phyloP scores from a whole-genome alignment of 148 eudicot species.

The Euryodendron excelsum region DNA sequence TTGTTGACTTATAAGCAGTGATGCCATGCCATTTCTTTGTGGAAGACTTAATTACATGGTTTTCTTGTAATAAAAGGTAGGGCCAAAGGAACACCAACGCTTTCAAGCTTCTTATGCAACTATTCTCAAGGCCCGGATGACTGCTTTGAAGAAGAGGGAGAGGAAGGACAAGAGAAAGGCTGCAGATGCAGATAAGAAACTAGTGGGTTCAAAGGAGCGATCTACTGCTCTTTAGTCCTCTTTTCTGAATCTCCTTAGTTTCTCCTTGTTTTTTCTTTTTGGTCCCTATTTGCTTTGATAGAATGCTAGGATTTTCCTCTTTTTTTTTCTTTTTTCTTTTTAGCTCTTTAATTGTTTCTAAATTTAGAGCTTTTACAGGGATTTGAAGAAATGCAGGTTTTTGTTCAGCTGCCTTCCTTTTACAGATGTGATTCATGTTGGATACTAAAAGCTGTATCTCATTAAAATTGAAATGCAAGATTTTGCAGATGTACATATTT shows the following conservation, averaged over 20 bases:
- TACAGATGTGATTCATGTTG: no score
- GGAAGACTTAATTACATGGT: background rate
- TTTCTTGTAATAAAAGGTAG: constrained; percentile 47
- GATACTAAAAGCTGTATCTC: no score
- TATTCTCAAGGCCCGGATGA: constrained; percentile 87
- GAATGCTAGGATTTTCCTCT: background rate
- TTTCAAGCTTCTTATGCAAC: constrained; percentile 92
- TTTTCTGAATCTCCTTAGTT: background rate
- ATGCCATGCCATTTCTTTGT: background rate
- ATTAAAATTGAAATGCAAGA: no score
- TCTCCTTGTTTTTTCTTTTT: background rate
- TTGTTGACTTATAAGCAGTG: background rate
- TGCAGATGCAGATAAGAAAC: no score
- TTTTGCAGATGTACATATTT: no score
- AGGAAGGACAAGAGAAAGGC: constrained; percentile 79
- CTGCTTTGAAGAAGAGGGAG: constrained; percentile 88
- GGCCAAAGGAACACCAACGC: constrained; percentile 80
- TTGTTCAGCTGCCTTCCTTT: no score
- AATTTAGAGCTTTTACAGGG: no score
- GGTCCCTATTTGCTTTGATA: no score
- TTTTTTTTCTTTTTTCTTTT: background rate
- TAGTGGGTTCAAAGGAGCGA: constrained; percentile 34
- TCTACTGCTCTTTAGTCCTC: constrained; percentile 29
- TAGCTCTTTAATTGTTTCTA: no score
- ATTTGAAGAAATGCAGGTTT: no score